Evolutionary conservation across 805 yeast genomes (phyloP), one percentile per base, ranked within the genome.

Genomic region (Blastobotrys mokoenaii): DNA sequence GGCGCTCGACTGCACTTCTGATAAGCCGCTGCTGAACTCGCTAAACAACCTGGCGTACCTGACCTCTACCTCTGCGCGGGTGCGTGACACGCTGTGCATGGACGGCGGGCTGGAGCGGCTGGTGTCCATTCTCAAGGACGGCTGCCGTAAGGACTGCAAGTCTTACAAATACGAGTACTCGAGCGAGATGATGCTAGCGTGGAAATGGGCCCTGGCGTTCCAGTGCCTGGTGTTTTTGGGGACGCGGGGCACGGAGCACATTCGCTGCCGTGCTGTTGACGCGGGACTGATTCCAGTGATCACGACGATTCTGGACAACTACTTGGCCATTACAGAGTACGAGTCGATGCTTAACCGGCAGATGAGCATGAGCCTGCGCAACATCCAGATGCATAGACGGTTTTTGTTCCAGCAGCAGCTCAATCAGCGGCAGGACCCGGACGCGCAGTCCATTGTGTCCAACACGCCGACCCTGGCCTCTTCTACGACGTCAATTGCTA

Each of bases 171-270:
- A 36, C 37, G 20, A 38, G 37, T 40, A 40, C 37, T 31, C 46
- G 29, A 44, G 80, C 20, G 27, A 22, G 27, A 22, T 22, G 27
- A 69, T 86, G 51, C 71, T 83, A n/a, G 89, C 95, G 0, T 90
- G 96, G 96, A 90, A 90, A 67, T 90, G 98, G 98, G 85, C 95
- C 4, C 68, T 90, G 45, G 85, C 97, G 0, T 80, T 93, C 59
- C 98, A 90, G 67, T 89, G 97, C 61, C 68, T 90, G 46, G 95
- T 90, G 1, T 73, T 87, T 46, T 79, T 90, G 15, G 96, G 97
- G 11, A 88, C 97, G 1, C 73, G 97, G 53, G 98, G 98, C 18
- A 80, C 94, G 1, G 97, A 89, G 62, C 68, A 71, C 43, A 85
- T 89, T 41, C 72, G 98, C 43, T 80, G 82, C 54, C 79, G 88